Conservation (phyloP, 768 basidiomycete species). For the Albatrellus ellisii region DNA sequence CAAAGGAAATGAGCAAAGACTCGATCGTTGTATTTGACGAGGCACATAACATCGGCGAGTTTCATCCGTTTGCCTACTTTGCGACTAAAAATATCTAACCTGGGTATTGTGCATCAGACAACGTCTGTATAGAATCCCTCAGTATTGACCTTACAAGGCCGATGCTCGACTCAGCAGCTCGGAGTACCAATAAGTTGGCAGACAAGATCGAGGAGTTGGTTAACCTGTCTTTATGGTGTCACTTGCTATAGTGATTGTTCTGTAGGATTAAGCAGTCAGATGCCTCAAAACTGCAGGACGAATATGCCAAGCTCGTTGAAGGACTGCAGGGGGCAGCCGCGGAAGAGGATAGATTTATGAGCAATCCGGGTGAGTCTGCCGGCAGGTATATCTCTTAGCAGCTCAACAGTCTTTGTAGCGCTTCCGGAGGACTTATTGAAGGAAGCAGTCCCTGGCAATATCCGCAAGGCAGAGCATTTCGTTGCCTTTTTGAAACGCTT, state of each 20-base stretch:
- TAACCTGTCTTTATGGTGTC: neutral
- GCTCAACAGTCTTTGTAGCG: constrained; percentile 29
- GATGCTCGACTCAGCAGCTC: constrained; percentile 89
- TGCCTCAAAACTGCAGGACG: constrained; percentile 88
- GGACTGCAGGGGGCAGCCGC: constrained; percentile 71
- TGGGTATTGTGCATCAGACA: constrained; percentile 38
- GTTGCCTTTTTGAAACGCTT: constrained; percentile 97
- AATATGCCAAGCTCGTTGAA: constrained; percentile 91
- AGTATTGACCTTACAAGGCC: constrained; percentile 96
- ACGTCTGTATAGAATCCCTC: constrained; percentile 97
- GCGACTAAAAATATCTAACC: constrained; percentile 1
- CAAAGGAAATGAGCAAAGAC: constrained; percentile 94
- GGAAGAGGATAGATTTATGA: constrained; percentile 76
- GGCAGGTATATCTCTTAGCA: constrained; percentile 2
- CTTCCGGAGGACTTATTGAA: constrained; percentile 89
- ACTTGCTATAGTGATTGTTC: neutral
- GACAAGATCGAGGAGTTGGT: constrained; percentile 93
- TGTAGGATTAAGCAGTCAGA: constrained; percentile 86
- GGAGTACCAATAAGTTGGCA: constrained; percentile 75
- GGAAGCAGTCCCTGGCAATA: constrained; percentile 96
- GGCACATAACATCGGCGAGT: constrained; percentile 99
- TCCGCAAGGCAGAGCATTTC: constrained; percentile 97
- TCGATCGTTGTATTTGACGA: constrained; percentile 99
- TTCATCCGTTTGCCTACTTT: constrained; percentile 23
- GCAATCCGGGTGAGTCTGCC: constrained; percentile 60